These are phyloP conservation scores for Epichloe gansuensis DNA, from an alignment of 2,329 filamentous ascomycete genomes.

Conservation along the genomic window DNA sequence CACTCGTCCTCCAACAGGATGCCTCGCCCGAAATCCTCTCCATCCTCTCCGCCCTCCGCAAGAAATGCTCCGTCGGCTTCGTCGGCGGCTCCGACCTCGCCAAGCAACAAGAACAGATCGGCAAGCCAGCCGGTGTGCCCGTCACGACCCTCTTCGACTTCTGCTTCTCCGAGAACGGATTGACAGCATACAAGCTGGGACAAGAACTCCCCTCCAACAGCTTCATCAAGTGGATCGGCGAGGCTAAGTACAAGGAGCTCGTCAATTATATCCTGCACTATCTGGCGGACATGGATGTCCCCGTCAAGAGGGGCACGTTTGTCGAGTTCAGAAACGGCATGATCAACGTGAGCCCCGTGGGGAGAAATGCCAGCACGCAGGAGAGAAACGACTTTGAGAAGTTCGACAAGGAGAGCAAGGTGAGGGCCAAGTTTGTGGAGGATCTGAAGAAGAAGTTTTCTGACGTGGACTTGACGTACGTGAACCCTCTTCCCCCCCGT, in stretches of 20 bases:
- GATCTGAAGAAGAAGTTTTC: conserved; percentile 69
- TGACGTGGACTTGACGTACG: conserved; percentile 67
- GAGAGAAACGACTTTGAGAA: conserved; percentile 74
- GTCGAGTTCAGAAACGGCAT: conserved; percentile 85
- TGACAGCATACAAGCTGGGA: conserved; percentile 80
- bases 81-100: conserved; percentile 83
- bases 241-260: conserved; percentile 67
- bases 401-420: conserved; percentile 66
- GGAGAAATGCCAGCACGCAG: conserved; percentile 68
- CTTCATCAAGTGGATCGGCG: conserved; percentile 88
- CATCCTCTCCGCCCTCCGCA: conserved; percentile 65
- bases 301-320: conserved; percentile 73
- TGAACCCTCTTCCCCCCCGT: background rate
- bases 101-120: conserved; percentile 96
- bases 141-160: conserved; percentile 91
- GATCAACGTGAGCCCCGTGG: conserved; percentile 75
- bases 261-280: conserved; percentile 68
- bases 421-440: conserved; percentile 64
- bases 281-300: conserved; percentile 71
- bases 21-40: conserved; percentile 72
- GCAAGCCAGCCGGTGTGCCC: conserved; percentile 43
- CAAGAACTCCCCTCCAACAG: conserved; percentile 60
- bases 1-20: conserved; percentile 28
- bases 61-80: conserved; percentile 81
- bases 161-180: conserved; percentile 93